A percentile compares a stretch with the other conserved stretches of the same genome.
Evolutionary conservation across 2,329 filamentous ascomycete genomes (phyloP).

Genomic region (Fusarium liriodendri): DNA sequence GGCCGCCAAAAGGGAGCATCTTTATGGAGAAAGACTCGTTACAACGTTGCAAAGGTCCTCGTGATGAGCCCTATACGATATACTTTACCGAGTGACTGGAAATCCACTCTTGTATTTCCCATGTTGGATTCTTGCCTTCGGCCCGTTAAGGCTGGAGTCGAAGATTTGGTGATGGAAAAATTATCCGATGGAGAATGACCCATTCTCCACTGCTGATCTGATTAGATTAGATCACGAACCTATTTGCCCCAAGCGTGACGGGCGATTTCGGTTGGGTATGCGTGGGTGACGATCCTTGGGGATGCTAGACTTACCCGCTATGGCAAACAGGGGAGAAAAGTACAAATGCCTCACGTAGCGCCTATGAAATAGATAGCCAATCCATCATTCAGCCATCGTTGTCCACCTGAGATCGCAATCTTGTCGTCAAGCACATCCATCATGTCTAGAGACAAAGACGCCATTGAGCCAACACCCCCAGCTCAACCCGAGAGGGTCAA

Average conservation of each 20-base stretch:
- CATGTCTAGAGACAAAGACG: constrained; percentile 24
- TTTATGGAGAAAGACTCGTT: not conserved
- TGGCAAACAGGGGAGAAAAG: not conserved
- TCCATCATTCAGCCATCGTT: not conserved
- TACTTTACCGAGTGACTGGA: not conserved
- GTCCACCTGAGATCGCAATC: not conserved
- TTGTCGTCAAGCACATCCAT: not conserved
- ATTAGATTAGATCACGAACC: not conserved
- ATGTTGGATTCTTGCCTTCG: not conserved
- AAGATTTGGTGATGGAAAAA: not conserved
- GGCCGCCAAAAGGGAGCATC: not conserved
- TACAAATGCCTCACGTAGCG: constrained; percentile 2
- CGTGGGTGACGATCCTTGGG: not conserved
- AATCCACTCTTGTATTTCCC: not conserved
- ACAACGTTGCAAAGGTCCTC: not conserved
- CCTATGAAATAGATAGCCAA: not conserved
- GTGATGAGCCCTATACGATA: not conserved
- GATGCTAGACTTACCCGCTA: not conserved
- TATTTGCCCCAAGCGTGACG: not conserved
- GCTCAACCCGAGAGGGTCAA: constrained; percentile 16
- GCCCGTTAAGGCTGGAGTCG: not conserved
- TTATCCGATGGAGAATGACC: not conserved
- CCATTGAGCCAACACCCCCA: constrained; percentile 9
- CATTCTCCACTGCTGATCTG: not conserved
- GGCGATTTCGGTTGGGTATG: not conserved